Evolutionary conservation across 108 stramenopile species (phyloP).

Genomic region (Cyclotella atomus): DNA sequence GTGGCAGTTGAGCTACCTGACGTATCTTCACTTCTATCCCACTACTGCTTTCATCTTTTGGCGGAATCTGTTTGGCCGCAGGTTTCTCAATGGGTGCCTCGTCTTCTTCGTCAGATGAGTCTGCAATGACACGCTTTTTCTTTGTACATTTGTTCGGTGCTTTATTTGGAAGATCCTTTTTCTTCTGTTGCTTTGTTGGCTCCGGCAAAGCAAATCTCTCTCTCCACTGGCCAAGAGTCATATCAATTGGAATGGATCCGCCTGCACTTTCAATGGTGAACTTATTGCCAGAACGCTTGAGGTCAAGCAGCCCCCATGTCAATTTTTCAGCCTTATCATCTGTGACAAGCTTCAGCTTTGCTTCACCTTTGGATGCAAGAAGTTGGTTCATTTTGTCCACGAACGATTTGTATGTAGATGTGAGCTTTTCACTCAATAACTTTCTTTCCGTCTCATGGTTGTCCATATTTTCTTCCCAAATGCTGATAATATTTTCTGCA

Average conservation of each 20-base stretch:
- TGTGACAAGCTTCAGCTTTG: conserved; percentile 25
- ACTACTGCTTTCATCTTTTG: not conserved
- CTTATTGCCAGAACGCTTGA: conserved; percentile 56
- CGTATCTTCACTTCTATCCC: conserved; percentile 26
- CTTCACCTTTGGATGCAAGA: conserved; percentile 21
- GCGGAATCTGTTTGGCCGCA: not conserved
- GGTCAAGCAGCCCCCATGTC: conserved; percentile 28
- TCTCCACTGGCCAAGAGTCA: conserved; percentile 56
- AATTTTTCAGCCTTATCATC: conserved; percentile 76
- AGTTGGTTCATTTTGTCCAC: conserved; percentile 35
- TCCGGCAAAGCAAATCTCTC: conserved; percentile 25
- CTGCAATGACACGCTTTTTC: conserved; percentile 23
- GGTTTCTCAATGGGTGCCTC: not conserved
- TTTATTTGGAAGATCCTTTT: not conserved
- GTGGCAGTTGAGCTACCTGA: not conserved
- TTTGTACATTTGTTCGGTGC: not conserved
- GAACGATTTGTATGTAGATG: conserved; percentile 35
- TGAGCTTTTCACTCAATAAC: conserved; percentile 37
- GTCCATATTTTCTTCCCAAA: conserved; percentile 57
- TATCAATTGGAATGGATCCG: conserved; percentile 60
- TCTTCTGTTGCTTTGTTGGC: not conserved
- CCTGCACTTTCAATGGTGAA: conserved; percentile 54
- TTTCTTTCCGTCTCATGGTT: conserved; percentile 46
- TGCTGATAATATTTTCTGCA: conserved; percentile 37
- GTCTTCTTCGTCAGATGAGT: conserved; percentile 33